phyloP scores from a whole-genome alignment of 2,329 filamentous ascomycete genomes.

The Xylariaceae sp. region DNA sequence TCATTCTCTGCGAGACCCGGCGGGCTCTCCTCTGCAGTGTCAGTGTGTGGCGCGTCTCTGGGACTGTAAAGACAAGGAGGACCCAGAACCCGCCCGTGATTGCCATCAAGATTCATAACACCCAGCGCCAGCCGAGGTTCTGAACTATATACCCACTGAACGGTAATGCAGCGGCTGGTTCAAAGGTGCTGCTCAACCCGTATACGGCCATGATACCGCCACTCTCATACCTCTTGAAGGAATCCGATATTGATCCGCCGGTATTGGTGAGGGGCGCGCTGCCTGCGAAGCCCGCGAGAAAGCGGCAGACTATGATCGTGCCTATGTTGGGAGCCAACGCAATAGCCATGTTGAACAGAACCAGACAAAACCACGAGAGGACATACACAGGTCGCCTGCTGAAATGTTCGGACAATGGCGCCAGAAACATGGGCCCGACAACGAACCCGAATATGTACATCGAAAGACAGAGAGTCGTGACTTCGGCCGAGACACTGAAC shows the following conservation, averaged over 20 bases:
- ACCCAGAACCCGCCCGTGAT: conserved; percentile 1
- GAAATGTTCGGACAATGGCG: neutral
- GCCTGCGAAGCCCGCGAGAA: neutral
- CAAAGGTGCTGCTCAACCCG: neutral
- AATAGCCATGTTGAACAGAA: neutral
- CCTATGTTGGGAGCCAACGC: conserved; percentile 1
- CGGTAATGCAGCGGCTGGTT: neutral
- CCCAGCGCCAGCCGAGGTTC: conserved; percentile 1
- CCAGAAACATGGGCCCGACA: neutral
- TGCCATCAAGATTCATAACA: conserved; percentile 1
- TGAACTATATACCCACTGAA: conserved; percentile 1
- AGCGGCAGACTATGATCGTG: neutral
- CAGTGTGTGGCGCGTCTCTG: neutral
- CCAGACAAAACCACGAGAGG: neutral
- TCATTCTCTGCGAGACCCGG: conserved; percentile 1
- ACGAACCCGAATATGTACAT: conserved; percentile 1
- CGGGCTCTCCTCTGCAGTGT: neutral
- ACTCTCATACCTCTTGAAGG: neutral
- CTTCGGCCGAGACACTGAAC: neutral
- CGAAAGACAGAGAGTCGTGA: neutral
- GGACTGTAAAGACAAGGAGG: neutral
- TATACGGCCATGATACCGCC: conserved; percentile 1
- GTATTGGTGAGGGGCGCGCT: conserved; percentile 1
- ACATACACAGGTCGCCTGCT: neutral
- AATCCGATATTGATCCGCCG: conserved; percentile 1